Evolutionary conservation across 2,329 filamentous ascomycete species (phyloP).

Genomic region (Colletotrichum chlorophyti): DNA sequence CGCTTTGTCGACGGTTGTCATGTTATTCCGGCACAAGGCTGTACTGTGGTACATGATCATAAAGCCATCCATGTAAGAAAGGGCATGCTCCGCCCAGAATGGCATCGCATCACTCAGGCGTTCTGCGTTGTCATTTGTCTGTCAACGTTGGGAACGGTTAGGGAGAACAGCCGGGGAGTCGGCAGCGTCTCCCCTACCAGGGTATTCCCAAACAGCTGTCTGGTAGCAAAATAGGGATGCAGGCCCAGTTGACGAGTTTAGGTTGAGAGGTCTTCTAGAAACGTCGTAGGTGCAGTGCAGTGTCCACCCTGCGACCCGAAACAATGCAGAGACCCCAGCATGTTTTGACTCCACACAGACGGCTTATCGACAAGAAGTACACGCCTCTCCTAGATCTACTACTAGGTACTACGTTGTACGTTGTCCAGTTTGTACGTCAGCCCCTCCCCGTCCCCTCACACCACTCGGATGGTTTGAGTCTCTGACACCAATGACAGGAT

Average conservation of each 20-base stretch:
- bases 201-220: constrained; percentile 1
- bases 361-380: constrained; percentile 2
- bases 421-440: too few relatives aligned
- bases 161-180: not conserved
- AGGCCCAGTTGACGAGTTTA: not conserved
- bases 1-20: not conserved
- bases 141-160: not conserved
- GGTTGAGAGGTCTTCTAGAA: not conserved
- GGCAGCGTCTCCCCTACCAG: not conserved
- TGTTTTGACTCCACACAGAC: constrained; percentile 14
- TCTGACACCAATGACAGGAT: constrained; percentile 4
- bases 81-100: not conserved
- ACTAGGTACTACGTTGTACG: too few relatives aligned
- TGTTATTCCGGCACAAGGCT: not conserved
- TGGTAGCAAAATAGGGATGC: too few relatives aligned
- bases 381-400: constrained; percentile 14
- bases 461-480: constrained; percentile 11
- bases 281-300: not conserved
- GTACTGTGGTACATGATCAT: not conserved
- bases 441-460: constrained; percentile 3
- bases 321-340: not conserved
- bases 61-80: not conserved
- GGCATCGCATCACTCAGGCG: not conserved
- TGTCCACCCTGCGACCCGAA: not conserved
- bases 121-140: constrained; percentile 1